Percentiles rank a stretch among this genome's conserved stretches.
These are phyloP conservation scores for Sabuloglossum arenarium DNA, from an alignment of 495 filamentous ascomycete genomes.

Conservation along the genomic window DNA sequence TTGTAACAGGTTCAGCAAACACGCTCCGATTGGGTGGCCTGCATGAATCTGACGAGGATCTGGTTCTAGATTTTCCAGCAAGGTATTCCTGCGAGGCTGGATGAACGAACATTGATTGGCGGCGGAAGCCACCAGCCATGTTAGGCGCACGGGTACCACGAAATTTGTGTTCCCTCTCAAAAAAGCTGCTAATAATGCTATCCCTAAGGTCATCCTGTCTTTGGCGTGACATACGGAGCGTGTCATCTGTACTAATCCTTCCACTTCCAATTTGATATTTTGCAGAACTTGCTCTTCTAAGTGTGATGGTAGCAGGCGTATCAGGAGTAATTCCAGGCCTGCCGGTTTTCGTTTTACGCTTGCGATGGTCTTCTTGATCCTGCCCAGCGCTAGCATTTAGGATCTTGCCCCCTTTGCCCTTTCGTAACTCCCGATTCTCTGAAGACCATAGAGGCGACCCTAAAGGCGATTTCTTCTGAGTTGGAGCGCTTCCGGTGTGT, in stretches of 20 bases:
- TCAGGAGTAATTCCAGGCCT: not conserved
- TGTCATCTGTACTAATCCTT: not conserved
- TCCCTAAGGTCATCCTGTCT: not conserved
- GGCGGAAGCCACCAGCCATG: not conserved
- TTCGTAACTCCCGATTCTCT: not conserved
- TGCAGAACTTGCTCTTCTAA: not conserved
- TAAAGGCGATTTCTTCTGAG: not conserved
- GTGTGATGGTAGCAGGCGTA: not conserved
- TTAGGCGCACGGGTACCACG: not conserved
- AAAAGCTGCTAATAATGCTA: not conserved
- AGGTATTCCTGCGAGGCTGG: not conserved
- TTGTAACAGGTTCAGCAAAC: not conserved
- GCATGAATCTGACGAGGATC: not conserved
- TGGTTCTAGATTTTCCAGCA: not conserved
- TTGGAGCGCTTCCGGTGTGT: not conserved
- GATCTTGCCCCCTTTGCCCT: not conserved
- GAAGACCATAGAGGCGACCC: not conserved
- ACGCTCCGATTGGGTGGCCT: not conserved
- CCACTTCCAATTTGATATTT: not conserved
- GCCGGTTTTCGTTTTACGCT: not conserved
- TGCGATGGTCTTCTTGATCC: not conserved
- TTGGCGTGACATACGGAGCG: not conserved
- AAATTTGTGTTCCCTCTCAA: not conserved
- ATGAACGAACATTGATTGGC: not conserved
- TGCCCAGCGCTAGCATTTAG: not conserved